phyloP scores from a whole-genome alignment of 164 flowering plant species.

The Cinnamomum chago region DNA sequence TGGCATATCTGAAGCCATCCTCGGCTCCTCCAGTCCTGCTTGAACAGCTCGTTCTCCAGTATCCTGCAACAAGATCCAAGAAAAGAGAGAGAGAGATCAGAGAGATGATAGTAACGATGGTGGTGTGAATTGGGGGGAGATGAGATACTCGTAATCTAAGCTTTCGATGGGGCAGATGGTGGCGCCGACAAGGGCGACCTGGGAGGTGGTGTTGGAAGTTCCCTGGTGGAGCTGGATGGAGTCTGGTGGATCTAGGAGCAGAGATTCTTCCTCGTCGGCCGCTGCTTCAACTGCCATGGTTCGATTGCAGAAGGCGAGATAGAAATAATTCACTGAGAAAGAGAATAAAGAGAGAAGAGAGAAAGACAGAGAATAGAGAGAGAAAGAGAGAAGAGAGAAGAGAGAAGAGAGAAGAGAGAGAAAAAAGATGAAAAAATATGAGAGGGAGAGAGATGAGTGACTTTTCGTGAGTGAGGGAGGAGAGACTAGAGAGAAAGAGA shows the following conservation, averaged over 20 bases:
- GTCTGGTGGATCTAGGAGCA: background rate
- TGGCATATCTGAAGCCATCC: constrained; percentile 46
- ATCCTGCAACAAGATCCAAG: constrained; percentile 33
- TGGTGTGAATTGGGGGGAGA: background rate
- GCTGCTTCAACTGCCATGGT: background rate
- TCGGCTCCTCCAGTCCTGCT: constrained; percentile 79
- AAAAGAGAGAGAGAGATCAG: too few relatives aligned
- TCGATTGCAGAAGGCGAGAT: background rate
- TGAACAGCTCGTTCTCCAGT: constrained; percentile 73
- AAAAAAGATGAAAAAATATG: too few relatives aligned
- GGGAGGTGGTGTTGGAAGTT: constrained; percentile 52
- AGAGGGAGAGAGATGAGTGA: too few relatives aligned
- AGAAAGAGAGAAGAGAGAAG: background rate
- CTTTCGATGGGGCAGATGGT: constrained; percentile 77
- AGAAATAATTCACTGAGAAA: background rate
- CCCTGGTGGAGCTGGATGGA: constrained; percentile 20
- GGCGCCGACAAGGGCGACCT: constrained; percentile 77
- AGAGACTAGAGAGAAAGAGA: background rate
- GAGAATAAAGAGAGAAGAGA: background rate
- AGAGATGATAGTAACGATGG: background rate
- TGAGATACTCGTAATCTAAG: constrained; percentile 74
- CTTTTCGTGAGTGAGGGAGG: too few relatives aligned
- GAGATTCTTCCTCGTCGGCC: constrained; percentile 1
- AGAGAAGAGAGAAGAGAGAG: background rate
- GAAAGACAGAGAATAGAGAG: background rate